Evolutionary conservation across 2,329 filamentous ascomycete genomes (phyloP), one percentile per base, ranked within the genome.

Genomic region (Arthrocladium fulminans): DNA sequence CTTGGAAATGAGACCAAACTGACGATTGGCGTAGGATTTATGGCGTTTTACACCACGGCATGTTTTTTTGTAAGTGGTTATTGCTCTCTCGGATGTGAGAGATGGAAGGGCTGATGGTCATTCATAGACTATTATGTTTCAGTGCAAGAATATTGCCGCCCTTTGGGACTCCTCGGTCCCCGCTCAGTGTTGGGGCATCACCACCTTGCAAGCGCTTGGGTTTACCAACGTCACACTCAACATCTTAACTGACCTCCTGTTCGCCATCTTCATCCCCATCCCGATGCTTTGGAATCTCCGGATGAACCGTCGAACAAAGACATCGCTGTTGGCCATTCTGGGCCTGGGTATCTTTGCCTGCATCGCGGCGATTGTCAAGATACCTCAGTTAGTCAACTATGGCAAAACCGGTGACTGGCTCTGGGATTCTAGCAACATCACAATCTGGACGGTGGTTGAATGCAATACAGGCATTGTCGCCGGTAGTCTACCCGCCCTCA

Each of bases 371-470:
- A 65, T 72, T 13, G 61, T 72, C 39, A 73, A 73, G 50, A 54
- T 69, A 7, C 60, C 59, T 1, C 68, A 64, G 48, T 51, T 71
- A 2, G 54, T 62, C 12, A 65, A 63, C 45, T 69, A 71, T 43
- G 69, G 67, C 9, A 64, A 63, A 15, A 54, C 57, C 0, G 65
- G 65, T 7, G 69, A 73, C 45, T 67, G 67, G 51, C 60, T 74
- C 0, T 72, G 70, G 70, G 68, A 71, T 50, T 69, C 61, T 2
- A 64, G 68, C 23, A 65, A 72, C 55, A 64, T 77, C 1, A 73
- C 71, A 9, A 68, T 74, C 48, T 73, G 72, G 71, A 67, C 66
- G 3, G 64, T 69, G 8, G 58, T 58, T n/a, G 62, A 65, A 51
- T 51, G 57, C 30, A 63, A 58, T 43, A 58, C 55, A 19, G 61